A percentile compares a stretch with the other conserved stretches of the same genome.
phyloP scores from a whole-genome alignment of 2,329 filamentous ascomycete genomes.

The Colletotrichum acutatum region DNA sequence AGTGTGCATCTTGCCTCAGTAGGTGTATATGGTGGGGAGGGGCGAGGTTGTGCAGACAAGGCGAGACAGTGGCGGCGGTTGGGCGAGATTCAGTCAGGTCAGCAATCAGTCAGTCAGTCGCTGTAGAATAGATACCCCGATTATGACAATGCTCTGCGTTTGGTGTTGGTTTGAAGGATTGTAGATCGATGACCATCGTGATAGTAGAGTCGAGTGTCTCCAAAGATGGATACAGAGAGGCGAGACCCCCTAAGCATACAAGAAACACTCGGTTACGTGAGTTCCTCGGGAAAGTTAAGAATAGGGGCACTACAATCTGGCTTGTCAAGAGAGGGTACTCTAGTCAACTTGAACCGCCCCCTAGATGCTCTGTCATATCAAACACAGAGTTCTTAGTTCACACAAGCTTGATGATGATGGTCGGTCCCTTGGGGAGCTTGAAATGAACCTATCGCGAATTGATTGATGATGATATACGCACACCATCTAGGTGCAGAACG shows the following conservation, averaged over 20 bases:
- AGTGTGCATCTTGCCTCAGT: not conserved
- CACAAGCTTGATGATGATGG: too few relatives aligned
- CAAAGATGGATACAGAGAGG: not conserved
- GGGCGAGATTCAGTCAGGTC: conserved; percentile 12
- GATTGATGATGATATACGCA: not conserved
- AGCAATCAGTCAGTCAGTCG: conserved; percentile 31
- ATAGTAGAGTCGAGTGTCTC: not conserved
- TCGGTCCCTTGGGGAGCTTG: too few relatives aligned
- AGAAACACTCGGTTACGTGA: too few relatives aligned
- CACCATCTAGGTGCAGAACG: not conserved
- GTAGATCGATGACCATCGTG: not conserved
- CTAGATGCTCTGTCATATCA: not conserved
- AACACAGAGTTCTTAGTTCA: too few relatives aligned
- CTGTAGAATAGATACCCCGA: conserved; percentile 57
- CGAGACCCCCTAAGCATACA: too few relatives aligned
- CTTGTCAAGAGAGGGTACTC: too few relatives aligned
- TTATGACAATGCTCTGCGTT: conserved; percentile 36
- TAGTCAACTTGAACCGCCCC: not conserved
- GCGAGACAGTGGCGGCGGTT: not conserved
- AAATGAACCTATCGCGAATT: not conserved
- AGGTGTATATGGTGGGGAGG: not conserved
- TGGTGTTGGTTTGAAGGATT: not conserved
- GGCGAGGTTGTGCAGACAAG: not conserved
- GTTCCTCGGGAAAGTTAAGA: not conserved
- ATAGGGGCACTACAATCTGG: too few relatives aligned